Base-by-base conservation (phyloP, 2,329 filamentous ascomycete species). In the Stromatinia cepivora region DNA sequence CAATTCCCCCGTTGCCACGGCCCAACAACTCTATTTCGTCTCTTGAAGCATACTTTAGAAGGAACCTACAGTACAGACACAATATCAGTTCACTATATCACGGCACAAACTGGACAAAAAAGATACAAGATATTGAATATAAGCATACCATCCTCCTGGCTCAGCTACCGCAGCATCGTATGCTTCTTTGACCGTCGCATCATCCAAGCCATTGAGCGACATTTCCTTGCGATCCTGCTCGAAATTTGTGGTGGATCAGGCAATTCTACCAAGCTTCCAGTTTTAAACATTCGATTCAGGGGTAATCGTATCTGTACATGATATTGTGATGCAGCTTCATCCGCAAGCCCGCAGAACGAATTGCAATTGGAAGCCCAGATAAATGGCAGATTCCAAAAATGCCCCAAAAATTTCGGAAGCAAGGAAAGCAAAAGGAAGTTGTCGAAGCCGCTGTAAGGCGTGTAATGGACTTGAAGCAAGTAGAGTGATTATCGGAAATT, bases 151-250 rank as follows among this genome's bases (percentile, higher is more conserved):
- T 90, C 93, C 94, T 83, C 93, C 94, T 70, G 92, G 88, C 81
- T 98, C 95, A 71, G 87, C 87, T 76, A 90, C 84, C 69, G 92
- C 92, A 76, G 87, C 84, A 78, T 94, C 91, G 81, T 97, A 90
- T 77, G 94, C 93, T 82, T 96, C 92, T 81, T 89, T 87, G 81
- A 99, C 87, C 78, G 88, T 87, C 75, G 86, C 83, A 82, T 88
- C 87, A 83, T 97, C 94, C 82, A 98, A 86, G 74, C 95, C 95
- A 88, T 97, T 97, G 81, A 98, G 86, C 84, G 94, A 97, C 94
- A 98, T 98, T 75, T 80, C 79, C 75, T 68, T 72, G 66, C 66
- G 64, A 68, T 70, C 52, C 63, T 62, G 34, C 42, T 63, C 66
- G 45, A 39, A 57, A 45, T 57, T 50, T 39, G 46, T 57, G 31